Conservation (phyloP, 306 rosid species). For the Dicorynia guianensis region DNA sequence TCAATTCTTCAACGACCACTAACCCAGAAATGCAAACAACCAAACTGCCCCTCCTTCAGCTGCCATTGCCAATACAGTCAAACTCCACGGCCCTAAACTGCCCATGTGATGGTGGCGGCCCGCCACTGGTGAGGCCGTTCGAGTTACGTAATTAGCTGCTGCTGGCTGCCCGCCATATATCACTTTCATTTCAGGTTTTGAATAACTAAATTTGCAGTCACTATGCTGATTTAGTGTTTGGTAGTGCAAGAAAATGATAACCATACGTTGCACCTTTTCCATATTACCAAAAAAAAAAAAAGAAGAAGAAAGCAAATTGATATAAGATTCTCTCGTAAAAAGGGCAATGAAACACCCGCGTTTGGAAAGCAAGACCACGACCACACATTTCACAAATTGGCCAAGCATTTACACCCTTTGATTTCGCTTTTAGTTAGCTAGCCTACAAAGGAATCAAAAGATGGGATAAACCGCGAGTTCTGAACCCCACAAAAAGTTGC, state of each 20-base stretch:
- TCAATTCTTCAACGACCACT: conserved; percentile 32
- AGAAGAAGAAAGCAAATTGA: conserved; percentile 13
- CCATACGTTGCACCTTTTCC: conserved; percentile 29
- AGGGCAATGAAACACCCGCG: conserved; percentile 39
- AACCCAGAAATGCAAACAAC: too few species aligned
- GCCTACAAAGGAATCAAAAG: neutral
- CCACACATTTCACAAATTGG: conserved; percentile 30
- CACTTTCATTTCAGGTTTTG: too few species aligned
- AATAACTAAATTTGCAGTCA: too few species aligned
- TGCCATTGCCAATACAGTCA: too few species aligned
- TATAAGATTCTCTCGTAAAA: conserved; percentile 33
- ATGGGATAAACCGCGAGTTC: conserved; percentile 27
- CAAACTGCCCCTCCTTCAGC: too few species aligned
- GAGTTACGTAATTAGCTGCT: too few species aligned
- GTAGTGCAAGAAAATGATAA: too few species aligned
- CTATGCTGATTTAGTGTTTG: too few species aligned
- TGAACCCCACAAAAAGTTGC: conserved; percentile 15
- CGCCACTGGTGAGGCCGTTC: too few species aligned
- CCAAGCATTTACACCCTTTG: conserved; percentile 4
- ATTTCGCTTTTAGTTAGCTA: neutral
- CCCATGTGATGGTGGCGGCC: too few species aligned
- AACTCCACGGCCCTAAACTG: too few species aligned
- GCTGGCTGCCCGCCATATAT: too few species aligned
- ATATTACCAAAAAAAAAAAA: conserved; percentile 19
- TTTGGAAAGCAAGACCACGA: neutral